Evolutionary conservation across 352 stramenopile species (phyloP), one percentile per base, ranked within the genome.

Genomic region (Phytophthora cryptogea): DNA sequence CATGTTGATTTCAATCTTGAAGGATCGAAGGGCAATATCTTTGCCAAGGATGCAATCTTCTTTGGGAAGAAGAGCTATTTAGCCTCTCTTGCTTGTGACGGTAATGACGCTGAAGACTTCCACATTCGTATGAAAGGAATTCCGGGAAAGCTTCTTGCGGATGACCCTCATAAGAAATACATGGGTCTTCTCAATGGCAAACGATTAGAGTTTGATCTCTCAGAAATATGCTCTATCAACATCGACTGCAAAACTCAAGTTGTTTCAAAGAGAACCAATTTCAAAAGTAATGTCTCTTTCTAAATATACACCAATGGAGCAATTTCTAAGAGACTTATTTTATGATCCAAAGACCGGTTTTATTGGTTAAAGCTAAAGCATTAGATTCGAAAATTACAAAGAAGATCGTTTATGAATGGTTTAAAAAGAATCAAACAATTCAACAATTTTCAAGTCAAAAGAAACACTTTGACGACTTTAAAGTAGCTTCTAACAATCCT

Each of bases 21-120:
- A 30, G 39, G 30, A 4, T 50, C 28, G 2, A 27, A 43, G 14
- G 50, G 50, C 9, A 35, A 50, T 26, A 50, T 58, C 17, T 58
- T 30, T 28, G 50, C 50, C 2, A 36, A 49, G 11, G 37, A 58
- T 17, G 14, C n/a, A 1, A 44, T 44, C 7, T 50, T 58, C 10
- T n/a, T 58, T 26, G 50, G 39, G 0, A 58, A 58, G 30, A 58
- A 58, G 27, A 58, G 28, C 39, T 58, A 58, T 27, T n/a, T 58
- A 26, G 50, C 23, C 6, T 2, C 36, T 3, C 28, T 58, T 4
- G 50, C 39, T 11, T 58, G 50, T 10, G 40, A 49, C 35, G 50
- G 28, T 16, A 58, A 58, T 43, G 28, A 44, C 27, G 40, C 13
- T 23, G 30, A 44, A 14, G 50, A 17, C 2, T 2, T 44, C 2